Base-by-base conservation (phyloP, 768 basidiomycete species). In the Gymnopilus dilepis region DNA sequence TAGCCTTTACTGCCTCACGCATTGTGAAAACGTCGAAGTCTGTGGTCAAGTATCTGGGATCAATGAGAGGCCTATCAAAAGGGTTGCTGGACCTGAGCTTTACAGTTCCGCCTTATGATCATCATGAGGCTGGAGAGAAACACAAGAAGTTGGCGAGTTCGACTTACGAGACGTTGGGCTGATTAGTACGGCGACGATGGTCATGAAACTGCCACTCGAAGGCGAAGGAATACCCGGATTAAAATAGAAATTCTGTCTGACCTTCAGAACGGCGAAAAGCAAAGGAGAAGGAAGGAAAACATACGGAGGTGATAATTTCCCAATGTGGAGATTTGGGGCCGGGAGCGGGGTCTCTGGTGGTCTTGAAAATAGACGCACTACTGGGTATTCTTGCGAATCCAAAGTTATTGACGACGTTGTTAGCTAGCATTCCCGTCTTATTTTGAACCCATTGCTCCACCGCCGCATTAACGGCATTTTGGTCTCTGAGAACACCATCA, bases 61-160 rank as follows among this genome's bases (percentile, higher is more conserved):
- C 75, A 67, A 85, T 83, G 21, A 73, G 53, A 0, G 86, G 85
- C 22, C 71, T 40, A 28, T 73, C 74, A 69, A 85, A 85, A 17
- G 84, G 77, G 65, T 79, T 69, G 15, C 72, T 74, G 21, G 81
- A 78, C 38, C 72, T 77, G 34, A 85, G 58, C 13, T 68, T 74
- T 11, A 78, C 58, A 12, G 65, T 70, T n/a, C 79, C 79, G 58
- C 75, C 77, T 37, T 37, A 11, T 78, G 43, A 13, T 3, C 11
- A 15, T 11, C 1, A 4, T 4, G 3, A 19, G 3, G 21, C 24
- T 12, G 28, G 24, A 37, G 33, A 21, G 9, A 8, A 21, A 15
- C 33, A 43, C 30, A 21, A 13, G 22, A 48, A n/a, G 37, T 26
- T 12, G 13, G 31, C 15, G 48, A 17, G 34, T 22, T 38, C 3